These are phyloP conservation scores for Vigna mungo DNA, from an alignment of 306 rosid genomes.

Conservation along the genomic window DNA sequence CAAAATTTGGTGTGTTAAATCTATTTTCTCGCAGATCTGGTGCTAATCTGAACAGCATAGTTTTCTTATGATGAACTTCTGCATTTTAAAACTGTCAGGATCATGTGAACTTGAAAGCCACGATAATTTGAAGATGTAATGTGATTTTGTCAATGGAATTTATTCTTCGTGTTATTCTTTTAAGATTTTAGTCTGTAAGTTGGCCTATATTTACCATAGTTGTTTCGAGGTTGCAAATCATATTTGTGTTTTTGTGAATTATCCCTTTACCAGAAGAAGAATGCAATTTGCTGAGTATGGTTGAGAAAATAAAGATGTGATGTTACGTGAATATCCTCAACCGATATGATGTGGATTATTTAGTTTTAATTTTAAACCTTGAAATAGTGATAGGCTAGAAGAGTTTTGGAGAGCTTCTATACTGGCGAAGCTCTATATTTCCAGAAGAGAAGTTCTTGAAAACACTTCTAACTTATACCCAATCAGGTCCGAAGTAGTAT, in stretches of 20 bases:
- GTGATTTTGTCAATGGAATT: conserved; percentile 12
- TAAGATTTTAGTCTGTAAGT: conserved; percentile 18
- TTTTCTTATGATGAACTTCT: conserved; percentile 15
- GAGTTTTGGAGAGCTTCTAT: no score
- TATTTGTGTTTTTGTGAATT: neutral
- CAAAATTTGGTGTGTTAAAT: conserved; percentile 12
- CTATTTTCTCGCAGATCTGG: conserved; percentile 35
- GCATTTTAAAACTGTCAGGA: neutral
- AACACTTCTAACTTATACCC: no score
- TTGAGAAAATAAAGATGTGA: conserved; percentile 9
- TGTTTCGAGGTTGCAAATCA: conserved; percentile 8
- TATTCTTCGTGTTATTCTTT: neutral
- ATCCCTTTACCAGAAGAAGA: neutral
- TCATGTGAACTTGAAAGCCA: conserved; percentile 11
- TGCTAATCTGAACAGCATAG: neutral
- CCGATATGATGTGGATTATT: conserved; percentile 1
- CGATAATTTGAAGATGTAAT: conserved; percentile 6
- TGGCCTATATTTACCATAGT: conserved; percentile 3
- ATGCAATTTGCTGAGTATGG: conserved; percentile 11
- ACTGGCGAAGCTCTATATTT: no score
- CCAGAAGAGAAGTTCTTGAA: no score
- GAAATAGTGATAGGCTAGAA: neutral
- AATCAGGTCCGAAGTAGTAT: neutral
- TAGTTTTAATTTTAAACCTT: neutral
- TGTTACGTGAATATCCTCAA: neutral